Percentiles rank a stretch among this genome's conserved stretches.
Evolutionary conservation across 176 grass and related monocot genomes (phyloP).

Genomic region (Avena atlantica): DNA sequence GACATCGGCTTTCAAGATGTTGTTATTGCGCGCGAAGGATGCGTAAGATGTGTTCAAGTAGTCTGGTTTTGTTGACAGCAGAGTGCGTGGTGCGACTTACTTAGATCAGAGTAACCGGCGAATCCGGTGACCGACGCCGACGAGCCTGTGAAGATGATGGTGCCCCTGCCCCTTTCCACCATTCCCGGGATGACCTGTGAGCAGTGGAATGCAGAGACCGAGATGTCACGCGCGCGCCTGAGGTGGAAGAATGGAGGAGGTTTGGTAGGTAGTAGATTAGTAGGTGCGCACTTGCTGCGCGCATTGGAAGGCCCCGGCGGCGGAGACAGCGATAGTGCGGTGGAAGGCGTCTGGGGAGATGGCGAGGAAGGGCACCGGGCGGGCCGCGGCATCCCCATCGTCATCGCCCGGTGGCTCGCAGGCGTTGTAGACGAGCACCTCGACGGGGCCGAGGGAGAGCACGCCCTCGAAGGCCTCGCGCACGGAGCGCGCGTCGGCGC

Average conservation of each 20-base stretch:
- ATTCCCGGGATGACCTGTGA: constrained; percentile 82
- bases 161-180: constrained; percentile 85
- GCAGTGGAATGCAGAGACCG: background rate
- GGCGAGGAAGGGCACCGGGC: constrained; percentile 62
- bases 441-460: constrained; percentile 81
- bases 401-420: constrained; percentile 41
- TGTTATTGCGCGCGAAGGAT: background rate
- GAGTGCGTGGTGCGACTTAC: constrained; percentile 41
- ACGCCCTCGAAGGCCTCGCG: constrained; percentile 96
- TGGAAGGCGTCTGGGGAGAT: constrained; percentile 66
- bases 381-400: background rate
- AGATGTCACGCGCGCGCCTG: background rate
- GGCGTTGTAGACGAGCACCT: constrained; percentile 95
- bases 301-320: constrained; percentile 86
- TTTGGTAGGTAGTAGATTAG: background rate
- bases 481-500: constrained; percentile 80
- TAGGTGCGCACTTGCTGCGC: constrained; percentile 65
- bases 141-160: constrained; percentile 88
- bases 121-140: constrained; percentile 70
- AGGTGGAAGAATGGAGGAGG: background rate
- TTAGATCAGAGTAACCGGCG: constrained; percentile 65
- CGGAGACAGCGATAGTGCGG: constrained; percentile 60
- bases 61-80: background rate
- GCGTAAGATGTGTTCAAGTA: background rate
- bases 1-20: background rate